Conservation (phyloP, 1,139 yeast genomes). For the Zhuliangozyma blackwelliae region DNA sequence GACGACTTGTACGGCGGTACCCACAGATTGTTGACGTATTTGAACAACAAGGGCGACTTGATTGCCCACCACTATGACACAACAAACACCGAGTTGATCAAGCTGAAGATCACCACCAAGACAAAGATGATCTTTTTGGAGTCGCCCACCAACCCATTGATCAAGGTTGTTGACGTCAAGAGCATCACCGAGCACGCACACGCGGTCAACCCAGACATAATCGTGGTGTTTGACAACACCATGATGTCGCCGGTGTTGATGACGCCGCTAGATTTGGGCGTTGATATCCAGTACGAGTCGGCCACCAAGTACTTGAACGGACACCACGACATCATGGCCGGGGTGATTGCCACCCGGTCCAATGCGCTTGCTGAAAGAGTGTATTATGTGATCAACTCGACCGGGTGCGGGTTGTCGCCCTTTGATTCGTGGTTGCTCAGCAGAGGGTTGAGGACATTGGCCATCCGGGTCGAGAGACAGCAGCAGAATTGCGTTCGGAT, state of each 20-base stretch:
- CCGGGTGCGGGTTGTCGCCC: constrained; percentile 88
- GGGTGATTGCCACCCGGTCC: constrained; percentile 70
- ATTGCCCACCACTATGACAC: constrained; percentile 79
- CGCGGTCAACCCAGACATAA: constrained; percentile 56
- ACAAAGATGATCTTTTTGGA: constrained; percentile 80
- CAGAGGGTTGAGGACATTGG: constrained; percentile 82
- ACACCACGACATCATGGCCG: constrained; percentile 96
- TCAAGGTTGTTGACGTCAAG: constrained; percentile 78
- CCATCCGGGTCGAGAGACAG: constrained; percentile 82
- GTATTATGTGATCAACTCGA: constrained; percentile 77
- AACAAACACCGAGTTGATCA: constrained; percentile 59
- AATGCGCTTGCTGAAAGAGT: constrained; percentile 62
- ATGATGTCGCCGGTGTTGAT: constrained; percentile 91
- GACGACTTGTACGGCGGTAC: constrained; percentile 94
- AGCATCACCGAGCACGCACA: constrained; percentile 66
- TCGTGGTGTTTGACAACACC: constrained; percentile 88
- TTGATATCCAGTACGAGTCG: constrained; percentile 86
- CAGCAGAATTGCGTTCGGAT: constrained; percentile 72
- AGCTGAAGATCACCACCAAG: constrained; percentile 43
- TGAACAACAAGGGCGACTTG: constrained; percentile 63
- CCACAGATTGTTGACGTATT: constrained; percentile 73
- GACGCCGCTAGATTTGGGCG: constrained; percentile 82
- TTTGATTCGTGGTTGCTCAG: constrained; percentile 86
- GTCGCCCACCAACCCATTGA: constrained; percentile 88
- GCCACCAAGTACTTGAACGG: constrained; percentile 92